Evolutionary conservation across 2,329 filamentous ascomycete species (phyloP).

Genomic region (Chrysoporthe cubensis): DNA sequence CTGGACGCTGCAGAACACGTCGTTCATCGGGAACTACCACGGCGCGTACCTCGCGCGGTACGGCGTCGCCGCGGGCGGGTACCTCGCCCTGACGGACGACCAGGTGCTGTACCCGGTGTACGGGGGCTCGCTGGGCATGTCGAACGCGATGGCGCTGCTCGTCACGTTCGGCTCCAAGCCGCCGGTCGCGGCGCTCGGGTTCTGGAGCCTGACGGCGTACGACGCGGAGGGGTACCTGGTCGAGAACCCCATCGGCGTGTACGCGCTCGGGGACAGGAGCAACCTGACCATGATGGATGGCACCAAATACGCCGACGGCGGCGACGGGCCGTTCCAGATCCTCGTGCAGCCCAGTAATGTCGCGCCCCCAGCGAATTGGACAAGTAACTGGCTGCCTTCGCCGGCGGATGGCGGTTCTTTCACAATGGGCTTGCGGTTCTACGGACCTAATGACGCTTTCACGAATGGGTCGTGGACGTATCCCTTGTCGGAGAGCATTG

Average conservation of each 20-base stretch:
- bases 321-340: conserved; percentile 33
- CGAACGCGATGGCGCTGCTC: conserved; percentile 20
- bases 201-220: conserved; percentile 38
- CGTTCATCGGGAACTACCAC: conserved; percentile 16
- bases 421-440: conserved; percentile 20
- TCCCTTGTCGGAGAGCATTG: neutral
- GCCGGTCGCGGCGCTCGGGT: conserved; percentile 21
- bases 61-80: conserved; percentile 17
- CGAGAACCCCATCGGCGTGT: conserved; percentile 32
- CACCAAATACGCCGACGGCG: conserved; percentile 25
- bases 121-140: neutral
- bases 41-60: conserved; percentile 17
- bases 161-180: neutral
- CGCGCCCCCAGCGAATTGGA: conserved; percentile 35
- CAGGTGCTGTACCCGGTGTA: conserved; percentile 27
- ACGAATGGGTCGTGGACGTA: conserved; percentile 2
- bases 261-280: conserved; percentile 34
- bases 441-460: neutral
- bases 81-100: conserved; percentile 25
- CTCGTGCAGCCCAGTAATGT: conserved; percentile 35
- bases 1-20: conserved; percentile 20
- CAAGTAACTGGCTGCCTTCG: conserved; percentile 28
- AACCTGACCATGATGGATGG: conserved; percentile 36
- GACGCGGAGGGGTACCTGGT: conserved; percentile 33
- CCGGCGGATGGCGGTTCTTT: conserved; percentile 16